Evolutionary conservation across 495 filamentous ascomycete species (phyloP), one percentile per base, ranked within the genome.

Genomic region (Talaromyces trachyspermus): DNA sequence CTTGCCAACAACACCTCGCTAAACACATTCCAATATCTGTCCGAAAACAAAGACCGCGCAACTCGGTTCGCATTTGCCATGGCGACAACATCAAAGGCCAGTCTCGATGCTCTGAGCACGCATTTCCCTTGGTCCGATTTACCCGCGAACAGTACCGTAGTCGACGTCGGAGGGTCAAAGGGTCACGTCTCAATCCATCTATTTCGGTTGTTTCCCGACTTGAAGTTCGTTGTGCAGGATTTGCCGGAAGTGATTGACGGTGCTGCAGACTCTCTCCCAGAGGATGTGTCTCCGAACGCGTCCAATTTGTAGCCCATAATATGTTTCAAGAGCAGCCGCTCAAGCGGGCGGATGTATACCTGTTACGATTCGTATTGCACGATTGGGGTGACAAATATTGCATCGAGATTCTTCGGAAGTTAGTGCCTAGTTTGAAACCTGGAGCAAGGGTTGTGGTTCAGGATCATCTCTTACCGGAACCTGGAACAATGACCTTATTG

Each of bases 341-440:
- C 5, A 46, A 53, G n/a, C 54, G 56, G 11, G 78, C 77, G 4
- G 73, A 78, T 36, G 64, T 75, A 10, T 81, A 80, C 50, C 63
- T 81, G 29, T 53, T 79, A 22, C 71, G 77, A 20, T 59, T 65
- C 46, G 67, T 80, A 18, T 50, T 81, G n/a, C 77, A 81, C 49
- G 73, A 80, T 50, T 71, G 70, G 63, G 52, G 65, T 4, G 63
- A 73, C 22, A 49, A 57, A n/a, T 62, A 77, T 22, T 65, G 60
- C 3, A 45, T 64, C 2, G 59, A 52, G 19, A 74, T 78, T 42
- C 49, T 81, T 5, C 54, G 51, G 17, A 61, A 67, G 6, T 47
- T 76, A 5, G 52, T 69, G 3, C 60, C 65, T 0, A 66, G 61
- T 17, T 40, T 80, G 55, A 71, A 65, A 39, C 7, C 0, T 4